These are phyloP conservation scores for Cryptococcus sp. DNA, from an alignment of 1,284 basidiomycete species.

Conservation along the genomic window DNA sequence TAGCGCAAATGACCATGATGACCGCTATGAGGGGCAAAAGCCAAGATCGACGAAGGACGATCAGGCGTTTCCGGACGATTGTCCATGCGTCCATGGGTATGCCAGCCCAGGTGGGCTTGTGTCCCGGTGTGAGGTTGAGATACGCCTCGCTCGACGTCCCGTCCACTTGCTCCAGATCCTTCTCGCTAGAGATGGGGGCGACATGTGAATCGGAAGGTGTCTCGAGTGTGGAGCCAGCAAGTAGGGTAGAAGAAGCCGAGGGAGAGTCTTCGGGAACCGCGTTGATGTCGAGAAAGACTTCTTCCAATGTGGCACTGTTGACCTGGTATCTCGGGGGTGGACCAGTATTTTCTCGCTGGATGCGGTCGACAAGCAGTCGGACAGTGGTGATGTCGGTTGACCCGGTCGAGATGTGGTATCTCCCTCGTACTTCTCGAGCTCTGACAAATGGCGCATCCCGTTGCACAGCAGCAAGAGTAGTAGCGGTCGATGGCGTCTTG, in stretches of 20 bases:
- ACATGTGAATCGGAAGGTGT: too few species aligned
- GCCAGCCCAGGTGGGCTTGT: constrained; percentile 31
- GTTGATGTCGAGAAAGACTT: constrained; percentile 67
- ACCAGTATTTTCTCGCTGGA: constrained; percentile 26
- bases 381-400: constrained; percentile 56
- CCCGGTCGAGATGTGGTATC: constrained; percentile 21
- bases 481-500: not conserved
- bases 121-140: constrained; percentile 47
- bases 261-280: constrained; percentile 35
- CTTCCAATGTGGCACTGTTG: constrained; percentile 67
- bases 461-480: not conserved
- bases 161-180: constrained; percentile 9
- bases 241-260: not conserved
- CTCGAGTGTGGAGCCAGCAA: not conserved
- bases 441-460: constrained; percentile 6
- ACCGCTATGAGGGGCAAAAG: constrained; percentile 59
- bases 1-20: constrained; percentile 58
- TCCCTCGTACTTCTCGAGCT: constrained; percentile 8
- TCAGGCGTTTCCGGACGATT: constrained; percentile 65
- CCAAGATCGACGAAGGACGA: constrained; percentile 64
- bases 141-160: not conserved
- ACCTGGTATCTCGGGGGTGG: constrained; percentile 55
- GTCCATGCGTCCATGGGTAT: constrained; percentile 59
- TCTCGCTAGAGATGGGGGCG: constrained; percentile 1
- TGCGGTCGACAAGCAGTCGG: constrained; percentile 53